Conservation (phyloP, 495 filamentous ascomycete genomes). For the Physcia stellaris region DNA sequence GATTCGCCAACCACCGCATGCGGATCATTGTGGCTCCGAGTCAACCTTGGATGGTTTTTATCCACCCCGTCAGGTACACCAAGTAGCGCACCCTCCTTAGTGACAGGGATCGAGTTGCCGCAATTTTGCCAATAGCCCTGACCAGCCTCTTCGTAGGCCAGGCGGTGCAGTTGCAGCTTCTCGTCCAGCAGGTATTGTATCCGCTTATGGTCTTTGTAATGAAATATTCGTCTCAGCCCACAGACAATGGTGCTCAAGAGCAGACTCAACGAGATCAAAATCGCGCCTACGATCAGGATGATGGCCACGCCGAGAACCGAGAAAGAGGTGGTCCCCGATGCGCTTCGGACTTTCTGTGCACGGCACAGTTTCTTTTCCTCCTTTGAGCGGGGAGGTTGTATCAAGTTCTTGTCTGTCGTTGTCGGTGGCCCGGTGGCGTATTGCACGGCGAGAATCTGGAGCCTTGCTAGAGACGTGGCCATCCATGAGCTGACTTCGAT, state of each 20-base stretch:
- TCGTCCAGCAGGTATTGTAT: constrained; percentile 16
- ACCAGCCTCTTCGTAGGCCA: constrained; percentile 18
- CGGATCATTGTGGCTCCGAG: no score
- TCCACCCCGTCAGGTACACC: constrained; percentile 2
- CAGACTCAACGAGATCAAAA: constrained; percentile 16
- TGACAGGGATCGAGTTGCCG: constrained; percentile 10
- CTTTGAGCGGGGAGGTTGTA: not conserved
- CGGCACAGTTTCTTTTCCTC: constrained; percentile 8
- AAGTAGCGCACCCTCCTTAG: constrained; percentile 2
- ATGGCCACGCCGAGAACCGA: constrained; percentile 14
- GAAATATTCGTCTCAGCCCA: constrained; percentile 5
- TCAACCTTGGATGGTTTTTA: constrained; percentile 1
- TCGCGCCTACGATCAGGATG: constrained; percentile 15
- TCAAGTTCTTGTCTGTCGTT: not conserved
- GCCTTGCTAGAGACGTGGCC: constrained; percentile 13
- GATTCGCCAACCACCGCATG: no score
- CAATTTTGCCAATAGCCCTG: constrained; percentile 15
- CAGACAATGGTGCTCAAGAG: constrained; percentile 8
- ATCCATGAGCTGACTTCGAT: constrained; percentile 20
- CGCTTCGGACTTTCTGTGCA: constrained; percentile 7
- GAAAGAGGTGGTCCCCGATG: constrained; percentile 11
- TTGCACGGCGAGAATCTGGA: constrained; percentile 15
- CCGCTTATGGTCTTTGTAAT: constrained; percentile 10
- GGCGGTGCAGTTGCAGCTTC: constrained; percentile 17
- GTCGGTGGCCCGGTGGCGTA: constrained; percentile 16